These are phyloP conservation scores for Trametes hirsuta DNA, from an alignment of 1,284 basidiomycete species.

Conservation along the genomic window DNA sequence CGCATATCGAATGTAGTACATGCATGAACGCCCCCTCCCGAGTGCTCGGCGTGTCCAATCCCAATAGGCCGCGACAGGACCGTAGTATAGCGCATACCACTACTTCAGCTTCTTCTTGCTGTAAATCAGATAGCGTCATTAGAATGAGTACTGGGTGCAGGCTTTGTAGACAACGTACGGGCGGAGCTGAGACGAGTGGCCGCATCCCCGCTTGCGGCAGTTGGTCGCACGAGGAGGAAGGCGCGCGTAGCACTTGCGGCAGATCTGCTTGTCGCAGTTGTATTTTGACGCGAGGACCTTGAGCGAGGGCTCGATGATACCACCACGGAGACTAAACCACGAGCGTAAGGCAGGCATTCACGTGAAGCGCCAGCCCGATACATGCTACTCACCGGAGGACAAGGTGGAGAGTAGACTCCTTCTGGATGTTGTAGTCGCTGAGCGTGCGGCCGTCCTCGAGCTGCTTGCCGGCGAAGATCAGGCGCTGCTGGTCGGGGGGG, in stretches of 20 bases:
- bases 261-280: constrained; percentile 98
- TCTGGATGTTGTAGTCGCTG: constrained; percentile 98
- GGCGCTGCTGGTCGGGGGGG: constrained; percentile 91
- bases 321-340: constrained; percentile 86
- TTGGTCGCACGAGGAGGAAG: constrained; percentile 99
- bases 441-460: constrained; percentile 96
- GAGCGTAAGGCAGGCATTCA: not conserved
- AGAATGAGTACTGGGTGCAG: not conserved
- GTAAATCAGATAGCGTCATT: constrained; percentile 1
- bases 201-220: constrained; percentile 93
- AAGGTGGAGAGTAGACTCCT: constrained; percentile 97
- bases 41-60: constrained; percentile 23
- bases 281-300: constrained; percentile 97
- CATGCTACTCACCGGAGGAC: constrained; percentile 78
- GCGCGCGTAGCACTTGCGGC: constrained; percentile 99
- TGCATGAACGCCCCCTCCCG: constrained; percentile 21
- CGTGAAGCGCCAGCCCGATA: no score
- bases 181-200: constrained; percentile 94
- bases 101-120: constrained; percentile 98
- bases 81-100: constrained; percentile 39
- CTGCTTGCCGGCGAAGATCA: constrained; percentile 96
- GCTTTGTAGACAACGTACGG: constrained; percentile 53
- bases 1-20: constrained; percentile 29
- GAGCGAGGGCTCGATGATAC: constrained; percentile 98
- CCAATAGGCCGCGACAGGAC: constrained; percentile 12